Conservation (phyloP, 208 protist genomes). For the Entamoeba moshkovskii region DNA sequence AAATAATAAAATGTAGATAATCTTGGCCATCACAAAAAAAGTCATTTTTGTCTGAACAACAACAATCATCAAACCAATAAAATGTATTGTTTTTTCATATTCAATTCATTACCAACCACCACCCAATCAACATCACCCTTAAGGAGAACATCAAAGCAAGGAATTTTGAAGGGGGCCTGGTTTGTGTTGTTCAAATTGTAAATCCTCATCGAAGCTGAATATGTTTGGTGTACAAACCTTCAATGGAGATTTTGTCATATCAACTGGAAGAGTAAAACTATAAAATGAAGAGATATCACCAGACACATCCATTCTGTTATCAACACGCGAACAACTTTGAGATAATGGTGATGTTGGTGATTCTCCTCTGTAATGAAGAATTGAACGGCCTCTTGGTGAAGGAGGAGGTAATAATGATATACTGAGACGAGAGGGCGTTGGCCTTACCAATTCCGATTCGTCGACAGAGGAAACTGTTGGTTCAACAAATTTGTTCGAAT, state of each 20-base stretch:
- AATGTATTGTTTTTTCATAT: not conserved
- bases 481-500: not conserved
- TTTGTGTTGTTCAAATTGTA: not conserved
- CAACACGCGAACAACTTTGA: too few species aligned
- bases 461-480: not conserved
- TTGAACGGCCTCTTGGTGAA: not conserved
- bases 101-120: not conserved
- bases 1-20: too few species aligned
- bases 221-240: not conserved
- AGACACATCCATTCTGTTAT: not conserved
- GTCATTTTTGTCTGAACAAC: not conserved
- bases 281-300: not conserved
- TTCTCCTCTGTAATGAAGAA: not conserved
- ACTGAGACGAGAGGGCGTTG: not conserved
- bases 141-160: not conserved
- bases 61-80: not conserved
- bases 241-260: not conserved
- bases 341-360: not conserved
- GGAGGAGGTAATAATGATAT: not conserved
- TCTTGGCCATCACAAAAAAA: not conserved
- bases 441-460: not conserved
- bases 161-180: not conserved
- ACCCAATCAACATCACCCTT: not conserved
- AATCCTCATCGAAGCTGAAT: not conserved
- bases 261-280: not conserved